phyloP scores from a whole-genome alignment of 2,329 filamentous ascomycete species.

The Diplocarpon rosae region DNA sequence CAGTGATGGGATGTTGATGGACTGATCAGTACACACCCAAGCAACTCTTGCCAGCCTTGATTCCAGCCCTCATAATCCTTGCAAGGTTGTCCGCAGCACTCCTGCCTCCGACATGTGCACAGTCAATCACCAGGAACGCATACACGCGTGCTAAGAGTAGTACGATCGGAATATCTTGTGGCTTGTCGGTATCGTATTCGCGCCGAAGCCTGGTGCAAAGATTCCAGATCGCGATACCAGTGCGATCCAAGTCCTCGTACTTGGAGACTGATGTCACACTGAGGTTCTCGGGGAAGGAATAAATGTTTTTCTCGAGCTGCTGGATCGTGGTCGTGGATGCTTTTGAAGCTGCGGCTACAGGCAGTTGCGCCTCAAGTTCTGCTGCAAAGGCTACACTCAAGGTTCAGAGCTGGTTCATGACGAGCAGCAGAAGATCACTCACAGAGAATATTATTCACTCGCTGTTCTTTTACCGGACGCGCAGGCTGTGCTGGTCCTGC shows the following conservation, averaged over 20 bases:
- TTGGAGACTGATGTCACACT: constrained; percentile 24
- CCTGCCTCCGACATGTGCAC: constrained; percentile 33
- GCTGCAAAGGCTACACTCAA: constrained; percentile 18
- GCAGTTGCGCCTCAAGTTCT: constrained; percentile 19
- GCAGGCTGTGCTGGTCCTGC: background rate
- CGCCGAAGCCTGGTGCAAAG: constrained; percentile 42
- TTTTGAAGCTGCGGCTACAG: constrained; percentile 12
- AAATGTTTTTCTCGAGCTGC: constrained; percentile 33
- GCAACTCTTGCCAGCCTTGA: constrained; percentile 55
- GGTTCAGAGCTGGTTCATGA: constrained; percentile 10
- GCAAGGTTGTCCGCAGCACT: constrained; percentile 31
- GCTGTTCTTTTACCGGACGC: constrained; percentile 25
- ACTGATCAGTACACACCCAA: constrained; percentile 37
- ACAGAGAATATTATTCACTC: constrained; percentile 27
- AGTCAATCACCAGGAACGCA: constrained; percentile 57
- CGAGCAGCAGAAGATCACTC: constrained; percentile 10
- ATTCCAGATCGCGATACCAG: constrained; percentile 57
- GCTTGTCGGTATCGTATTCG: constrained; percentile 23
- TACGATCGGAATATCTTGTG: constrained; percentile 15
- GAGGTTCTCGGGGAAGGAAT: constrained; percentile 27
- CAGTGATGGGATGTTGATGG: background rate
- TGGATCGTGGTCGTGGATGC: constrained; percentile 24
- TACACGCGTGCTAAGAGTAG: constrained; percentile 36
- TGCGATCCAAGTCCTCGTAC: constrained; percentile 40
- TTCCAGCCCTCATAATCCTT: constrained; percentile 53